Base-by-base conservation (phyloP, 176 grass and related monocot genomes). In the Triticum timopheevii region DNA sequence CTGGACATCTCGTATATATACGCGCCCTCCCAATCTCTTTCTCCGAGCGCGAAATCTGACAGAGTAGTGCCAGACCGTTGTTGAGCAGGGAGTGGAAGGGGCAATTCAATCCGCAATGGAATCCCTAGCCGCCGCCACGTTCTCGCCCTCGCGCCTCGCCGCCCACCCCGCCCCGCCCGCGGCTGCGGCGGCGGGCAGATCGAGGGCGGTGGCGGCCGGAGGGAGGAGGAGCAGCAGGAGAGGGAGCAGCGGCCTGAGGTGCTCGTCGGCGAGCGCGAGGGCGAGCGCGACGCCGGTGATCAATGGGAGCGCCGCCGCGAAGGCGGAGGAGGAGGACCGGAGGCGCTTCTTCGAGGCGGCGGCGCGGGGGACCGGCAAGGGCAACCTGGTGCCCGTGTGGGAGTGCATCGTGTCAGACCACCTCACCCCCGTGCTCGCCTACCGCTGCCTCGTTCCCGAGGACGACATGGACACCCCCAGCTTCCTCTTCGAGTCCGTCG, bases 401-500 rank as follows among this genome's bases (percentile, higher is more conserved):
- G 87, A 92, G 77, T 88, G 87, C 86, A 97, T 97, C 78, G 90
- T 97, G n/a, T 90, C 92, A 15, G 94, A 97, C 67, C 94, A 97
- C 77, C 89, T 97, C 83, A 97, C 94, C 42, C 94, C 94, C 23
- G 90, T 97, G 70, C 83, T 97, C 71, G 92, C 92, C 69, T 97
- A 97, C 83, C 90, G 92, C 42, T 94, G 95, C 86, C 95, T 97
- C 59, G 83, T 97, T 71, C 73, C 78, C 3, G 88, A 92, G 76
- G 90, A 94, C 82, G 89, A 92, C 71, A 85, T 70, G 80, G 86
- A 94, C 12, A 20, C 88, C 82, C 94, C 95, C 24, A 97, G 95
- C 90, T 97, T 97, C 86, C 92, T 94, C 77, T 97, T 97, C 63
- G 95, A 97, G 89, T 97, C 95, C 62, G 92, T 97, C 76, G 81